Evolutionary conservation across 1,139 yeast genomes (phyloP), one percentile per base, ranked within the genome.

Genomic region (Blastobotrys aristatus): DNA sequence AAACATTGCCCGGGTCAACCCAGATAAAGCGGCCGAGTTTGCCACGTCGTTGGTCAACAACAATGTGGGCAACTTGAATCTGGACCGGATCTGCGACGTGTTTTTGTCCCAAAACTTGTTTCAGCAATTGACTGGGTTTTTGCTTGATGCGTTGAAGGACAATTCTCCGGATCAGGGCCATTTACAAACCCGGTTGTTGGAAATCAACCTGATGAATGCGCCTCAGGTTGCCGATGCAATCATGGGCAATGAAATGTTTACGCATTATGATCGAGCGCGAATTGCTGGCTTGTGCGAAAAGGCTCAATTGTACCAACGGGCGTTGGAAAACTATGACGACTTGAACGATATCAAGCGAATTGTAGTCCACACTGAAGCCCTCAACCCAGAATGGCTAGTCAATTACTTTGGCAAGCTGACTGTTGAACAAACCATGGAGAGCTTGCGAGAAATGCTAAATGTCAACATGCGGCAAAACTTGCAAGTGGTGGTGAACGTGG

Each of bases 171-270:
- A 92, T 53, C 96, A 92, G 64, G 97, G 97, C 16, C 96, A 89
- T 62, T 75, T 94, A 64, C 98, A 94, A 75, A 94, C 98, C 14
- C 82, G 95, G 63, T 82, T 94, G 47, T 78, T 94, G 59, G 98
- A 94, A 70, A 89, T 87, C 58, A 94, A 94, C 68, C 75, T 94
- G 65, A 70, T 87, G 65, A 95, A 90, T 65, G 98, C 98, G 10
- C 99, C 99, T 44, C 98, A 94, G 75, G 98, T 94, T 49, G 99
- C 98, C 38, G 98, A 94, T 70, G 99, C 99, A 17, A 94, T 92
- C 57, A 77, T 92, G 63, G 97, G 97, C 52, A 92, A 92, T 68
- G 83, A 84, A 53, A 90, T 92, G 89, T 94, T 94, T 71, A 82
- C 92, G 56, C 97, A 90, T 64, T 92, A 88, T 68, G 98, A 92